Base-by-base conservation (phyloP, 345 rosid genomes). In the Balakata baccata region DNA sequence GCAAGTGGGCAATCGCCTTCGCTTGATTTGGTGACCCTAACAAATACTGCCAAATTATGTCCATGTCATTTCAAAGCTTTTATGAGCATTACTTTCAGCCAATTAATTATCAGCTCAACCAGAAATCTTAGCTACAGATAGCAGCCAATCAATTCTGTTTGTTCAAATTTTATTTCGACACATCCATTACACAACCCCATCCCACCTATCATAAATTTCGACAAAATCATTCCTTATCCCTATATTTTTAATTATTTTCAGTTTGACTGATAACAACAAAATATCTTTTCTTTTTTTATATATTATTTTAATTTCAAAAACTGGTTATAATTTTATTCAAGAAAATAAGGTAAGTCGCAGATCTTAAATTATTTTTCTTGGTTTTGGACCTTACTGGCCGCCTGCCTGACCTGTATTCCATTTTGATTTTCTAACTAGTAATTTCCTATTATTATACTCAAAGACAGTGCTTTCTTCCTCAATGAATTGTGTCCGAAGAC, bases 401-500 rank as follows among this genome's bases (percentile, higher is more conserved):
- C 57, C 57, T 37, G 23, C 18, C 20, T 67, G 70, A 67, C 37
- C 70, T 47, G 57, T 49, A 16, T 17, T 67, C 70, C 70, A 23
- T 47, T 47, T n/a, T n/a, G n/a, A n/a, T n/a, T n/a, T n/a, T n/a
- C n/a, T n/a, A n/a, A n/a, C n/a, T n/a, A n/a, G n/a, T n/a, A n/a
- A n/a, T n/a, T n/a, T n/a, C n/a, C n/a, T n/a, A n/a, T n/a, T n/a
- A n/a, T n/a, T 23, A 8, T 45, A 3, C 8, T 23, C 2, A 51
- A 23, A 41, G 54, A 47, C 54, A 17, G 18, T 6, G 14, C 10
- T 34, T 49, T 66, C 45, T 45, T 12, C 37, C 43, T 56, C 14
- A 51, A 29, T 37, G 60, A 68, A 34, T 38, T 17, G 46, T 9
- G 25, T 9, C 49, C 67, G 18, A 62, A 37, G 45, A 62, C 18